Percentiles rank a stretch among this genome's conserved stretches.
These are phyloP conservation scores for Daphne laureola DNA, from an alignment of 441 rosid species.

Conservation along the genomic window DNA sequence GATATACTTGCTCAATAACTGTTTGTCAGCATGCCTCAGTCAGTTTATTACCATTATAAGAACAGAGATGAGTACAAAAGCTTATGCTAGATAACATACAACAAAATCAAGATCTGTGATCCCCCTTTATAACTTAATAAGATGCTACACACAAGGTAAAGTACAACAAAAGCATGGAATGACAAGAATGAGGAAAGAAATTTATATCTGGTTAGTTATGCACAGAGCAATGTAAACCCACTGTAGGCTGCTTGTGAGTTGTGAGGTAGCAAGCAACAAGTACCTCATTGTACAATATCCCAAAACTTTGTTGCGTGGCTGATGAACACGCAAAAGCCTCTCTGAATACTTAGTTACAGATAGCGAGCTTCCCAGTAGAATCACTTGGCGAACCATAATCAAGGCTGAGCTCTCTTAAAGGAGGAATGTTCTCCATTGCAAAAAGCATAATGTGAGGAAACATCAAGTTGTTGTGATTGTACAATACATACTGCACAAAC, in stretches of 20 bases:
- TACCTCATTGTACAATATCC: conserved; percentile 29
- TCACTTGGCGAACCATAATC: conserved; percentile 83
- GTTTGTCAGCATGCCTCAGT: no score
- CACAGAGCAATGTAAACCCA: neutral
- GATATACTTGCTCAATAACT: no score
- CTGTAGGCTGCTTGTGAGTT: conserved; percentile 2
- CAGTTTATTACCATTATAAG: no score
- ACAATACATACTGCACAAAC: conserved; percentile 67
- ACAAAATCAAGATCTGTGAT: no score
- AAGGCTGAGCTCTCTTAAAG: conserved; percentile 66
- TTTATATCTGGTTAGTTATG: neutral
- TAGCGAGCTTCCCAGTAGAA: conserved; percentile 49
- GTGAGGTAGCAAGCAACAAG: conserved; percentile 10
- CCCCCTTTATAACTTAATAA: neutral
- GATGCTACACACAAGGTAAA: conserved; percentile 8
- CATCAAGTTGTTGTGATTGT: conserved; percentile 73
- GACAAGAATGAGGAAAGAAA: conserved; percentile 4
- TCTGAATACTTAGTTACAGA: conserved; percentile 41
- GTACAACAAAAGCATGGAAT: conserved; percentile 11
- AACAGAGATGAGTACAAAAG: no score
- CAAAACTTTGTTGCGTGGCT: conserved; percentile 13
- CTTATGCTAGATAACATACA: neutral
- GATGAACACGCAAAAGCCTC: conserved; percentile 16
- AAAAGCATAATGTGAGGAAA: conserved; percentile 86
- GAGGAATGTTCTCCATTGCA: conserved; percentile 81